Evolutionary conservation across 805 yeast genomes (phyloP), one percentile per base, ranked within the genome.

Genomic region (Alloascoidea africana): DNA sequence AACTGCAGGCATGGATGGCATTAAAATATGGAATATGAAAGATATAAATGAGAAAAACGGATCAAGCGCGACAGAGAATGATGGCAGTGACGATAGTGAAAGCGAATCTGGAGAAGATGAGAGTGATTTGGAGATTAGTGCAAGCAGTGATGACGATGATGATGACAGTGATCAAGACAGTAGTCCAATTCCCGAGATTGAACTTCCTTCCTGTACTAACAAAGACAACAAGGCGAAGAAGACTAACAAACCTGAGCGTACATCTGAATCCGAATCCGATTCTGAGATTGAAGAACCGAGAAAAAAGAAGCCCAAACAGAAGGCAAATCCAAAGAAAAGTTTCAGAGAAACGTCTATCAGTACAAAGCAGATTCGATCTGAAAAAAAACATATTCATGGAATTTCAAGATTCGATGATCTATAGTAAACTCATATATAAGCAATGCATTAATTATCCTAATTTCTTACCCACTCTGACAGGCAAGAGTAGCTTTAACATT

Each of bases 1-100:
- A 2, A 75, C 82, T 53, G 85, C 80, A 4, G 91, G 95, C 15
- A 79, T 87, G 86, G 89, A 82, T 35, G 64, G 67, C 17, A 60
- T 89, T 40, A 79, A 76, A 47, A 62, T 89, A 4, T 89, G 97
- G 97, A 62, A 68, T 6, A 59, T 55, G 18, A 23, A 23, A 23
- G 47, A 49, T 1, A 56, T 46, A 0, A 60, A 50, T 2, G 62
- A 51, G 1, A 60, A 48, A 59, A 50, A 4, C 55, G 46, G 4
- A 52, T 48, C 4, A 46, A 39, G 8, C 43, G 42, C 2, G 53
- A 42, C 5, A 37, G 18, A 2, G 44, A 36, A n/a, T n/a, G n/a
- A n/a, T n/a, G n/a, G n/a, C n/a, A n/a, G n/a, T n/a, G n/a, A n/a
- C n/a, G n/a, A n/a, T 15, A 38, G 39, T 14, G 34, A 4, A 33